Base-by-base conservation (phyloP, 2,329 filamentous ascomycete genomes). In the Hymenoscyphus scutula region DNA sequence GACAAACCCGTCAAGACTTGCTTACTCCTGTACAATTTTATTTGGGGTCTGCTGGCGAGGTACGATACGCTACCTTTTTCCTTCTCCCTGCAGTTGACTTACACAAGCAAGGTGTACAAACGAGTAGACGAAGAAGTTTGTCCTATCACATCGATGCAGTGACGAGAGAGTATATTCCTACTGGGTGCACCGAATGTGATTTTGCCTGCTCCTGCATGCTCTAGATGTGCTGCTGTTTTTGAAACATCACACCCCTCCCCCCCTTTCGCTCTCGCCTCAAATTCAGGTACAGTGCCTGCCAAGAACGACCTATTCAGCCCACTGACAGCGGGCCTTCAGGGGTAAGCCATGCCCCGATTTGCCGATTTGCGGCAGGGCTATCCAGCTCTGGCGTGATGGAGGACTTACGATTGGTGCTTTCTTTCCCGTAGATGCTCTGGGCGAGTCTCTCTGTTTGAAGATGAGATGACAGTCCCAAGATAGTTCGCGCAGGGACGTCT, bases 61-160 rank as follows among this genome's bases (percentile, higher is more conserved):
- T 25, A 23, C 41, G 19, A 2, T 4, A 45, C 41, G n/a, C 17
- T 8, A 19, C 19, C 13, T 15, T 23, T 51, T 23, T 51, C 45
- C 45, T 10, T 11, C 19, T 37, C 19, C 45, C 45, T 51, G 45
- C 45, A 51, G 19, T 51, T 51, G 45, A 27, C 19, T 51, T 51
- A 19, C 45, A 51, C 45, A 51, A 51, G 45, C 45, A 51, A 51
- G 45, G 45, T 51, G 19, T 51, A 51, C 45, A 51, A 51, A 51
- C 45, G 8, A 51, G 19, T 51, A 51, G 45, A 51, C 6, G 45
- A 51, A 41, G 23, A 25, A 13, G 19, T 23, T 51, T 23, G 19
- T 13, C 45, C 45, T 23, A 51, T 51, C 19, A 51, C 7, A 23
- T 25, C 7, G 41, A 23, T 25, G 41, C 6, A 2, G 10, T 48